These are phyloP conservation scores for Lasiodiplodia sp. DNA, from an alignment of 2,329 filamentous ascomycete species.

Conservation along the genomic window DNA sequence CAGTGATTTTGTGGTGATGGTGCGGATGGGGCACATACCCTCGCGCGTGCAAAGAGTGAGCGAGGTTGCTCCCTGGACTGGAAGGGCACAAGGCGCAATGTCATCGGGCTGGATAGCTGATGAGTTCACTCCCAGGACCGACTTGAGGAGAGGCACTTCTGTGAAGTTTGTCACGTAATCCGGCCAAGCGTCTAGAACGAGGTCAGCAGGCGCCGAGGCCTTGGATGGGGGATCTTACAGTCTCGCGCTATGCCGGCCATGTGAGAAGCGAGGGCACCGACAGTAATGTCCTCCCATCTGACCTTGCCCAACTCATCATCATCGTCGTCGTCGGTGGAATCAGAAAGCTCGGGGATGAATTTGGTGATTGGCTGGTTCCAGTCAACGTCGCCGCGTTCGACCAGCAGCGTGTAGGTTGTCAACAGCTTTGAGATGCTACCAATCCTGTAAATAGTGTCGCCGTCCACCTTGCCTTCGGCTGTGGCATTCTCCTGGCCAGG, in stretches of 20 bases:
- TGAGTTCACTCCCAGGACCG: not conserved
- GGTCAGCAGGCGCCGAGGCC: not conserved
- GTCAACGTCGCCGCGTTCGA: constrained; percentile 48
- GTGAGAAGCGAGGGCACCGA: constrained; percentile 30
- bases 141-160: not conserved
- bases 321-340: not conserved
- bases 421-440: constrained; percentile 57
- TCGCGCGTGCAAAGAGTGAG: not conserved
- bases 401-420: constrained; percentile 53
- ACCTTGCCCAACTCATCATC: not conserved
- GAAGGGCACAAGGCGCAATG: not conserved
- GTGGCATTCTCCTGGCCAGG: constrained; percentile 32
- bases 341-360: constrained; percentile 49
- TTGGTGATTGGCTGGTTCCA: constrained; percentile 52
- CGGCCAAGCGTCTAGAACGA: not conserved
- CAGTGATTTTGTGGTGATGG: not conserved
- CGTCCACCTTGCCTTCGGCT: constrained; percentile 35
- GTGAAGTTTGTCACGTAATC: not conserved
- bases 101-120: not conserved
- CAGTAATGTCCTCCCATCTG: constrained; percentile 31
- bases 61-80: not conserved
- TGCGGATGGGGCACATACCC: not conserved
- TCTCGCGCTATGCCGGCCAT: constrained; percentile 17
- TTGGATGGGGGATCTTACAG: not conserved
- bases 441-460: constrained; percentile 50